A percentile compares a stretch with the other conserved stretches of the same genome.
These are phyloP conservation scores for Lathyrus tuberosus DNA, from an alignment of 306 rosid species.

Conservation along the genomic window DNA sequence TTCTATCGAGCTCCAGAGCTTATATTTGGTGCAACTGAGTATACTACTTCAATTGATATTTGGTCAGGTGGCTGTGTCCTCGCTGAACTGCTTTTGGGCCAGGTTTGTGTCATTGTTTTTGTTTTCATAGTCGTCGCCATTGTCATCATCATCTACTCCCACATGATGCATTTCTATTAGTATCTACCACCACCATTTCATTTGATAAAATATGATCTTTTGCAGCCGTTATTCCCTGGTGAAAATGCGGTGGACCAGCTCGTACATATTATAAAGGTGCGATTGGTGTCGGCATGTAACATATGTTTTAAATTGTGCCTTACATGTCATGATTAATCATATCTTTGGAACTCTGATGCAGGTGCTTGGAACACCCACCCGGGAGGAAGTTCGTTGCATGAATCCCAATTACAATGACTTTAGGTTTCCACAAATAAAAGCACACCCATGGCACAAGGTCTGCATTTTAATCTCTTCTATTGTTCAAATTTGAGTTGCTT, in stretches of 20 bases:
- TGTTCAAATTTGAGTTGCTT: constrained; percentile 16
- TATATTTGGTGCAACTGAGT: constrained; percentile 96
- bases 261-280: constrained; percentile 92
- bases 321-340: constrained; percentile 1
- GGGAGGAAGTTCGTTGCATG: constrained; percentile 99
- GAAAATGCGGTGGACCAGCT: constrained; percentile 97
- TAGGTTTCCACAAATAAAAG: constrained; percentile 87
- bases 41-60: constrained; percentile 92
- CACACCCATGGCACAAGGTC: constrained; percentile 99
- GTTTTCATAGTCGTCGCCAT: background rate
- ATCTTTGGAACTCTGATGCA: constrained; percentile 40
- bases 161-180: constrained; percentile 18
- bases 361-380: constrained; percentile 98
- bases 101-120: constrained; percentile 55
- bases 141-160: constrained; percentile 8
- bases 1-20: constrained; percentile 97
- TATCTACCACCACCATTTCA: constrained; percentile 5
- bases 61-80: constrained; percentile 99
- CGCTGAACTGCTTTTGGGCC: constrained; percentile 97
- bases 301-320: constrained; percentile 12
- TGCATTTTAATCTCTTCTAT: constrained; percentile 36
- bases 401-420: constrained; percentile 94
- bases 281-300: constrained; percentile 13
- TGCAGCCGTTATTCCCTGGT: constrained; percentile 95
- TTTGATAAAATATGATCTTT: constrained; percentile 32